Percentiles rank a stretch among this genome's conserved stretches.
phyloP scores from a whole-genome alignment of 2,329 filamentous ascomycete species.

The Chrysoporthe puriensis region DNA sequence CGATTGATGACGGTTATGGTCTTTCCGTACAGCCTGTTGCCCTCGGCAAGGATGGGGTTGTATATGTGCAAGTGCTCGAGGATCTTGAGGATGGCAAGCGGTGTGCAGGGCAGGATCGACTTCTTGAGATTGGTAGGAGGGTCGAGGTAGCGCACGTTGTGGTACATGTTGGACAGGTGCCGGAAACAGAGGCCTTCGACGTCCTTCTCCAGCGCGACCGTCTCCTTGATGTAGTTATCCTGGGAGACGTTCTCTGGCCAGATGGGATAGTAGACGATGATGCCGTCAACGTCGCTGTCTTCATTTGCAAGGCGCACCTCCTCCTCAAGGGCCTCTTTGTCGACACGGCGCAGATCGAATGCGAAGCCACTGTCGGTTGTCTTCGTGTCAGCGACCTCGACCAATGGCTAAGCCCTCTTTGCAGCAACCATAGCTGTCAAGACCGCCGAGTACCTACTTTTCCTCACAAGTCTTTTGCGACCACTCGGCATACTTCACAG shows the following conservation, averaged over 20 bases:
- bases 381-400: conserved; percentile 21
- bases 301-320: conserved; percentile 83
- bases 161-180: conserved; percentile 99
- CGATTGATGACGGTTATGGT: conserved; percentile 97
- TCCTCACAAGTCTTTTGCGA: conserved; percentile 95
- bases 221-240: conserved; percentile 95
- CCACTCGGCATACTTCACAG: conserved; percentile 94
- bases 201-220: conserved; percentile 87
- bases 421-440: not conserved
- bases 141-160: conserved; percentile 95
- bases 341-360: conserved; percentile 82
- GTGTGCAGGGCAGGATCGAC: conserved; percentile 93
- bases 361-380: conserved; percentile 71
- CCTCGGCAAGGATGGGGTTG: conserved; percentile 90
- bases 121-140: conserved; percentile 76
- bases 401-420: not conserved
- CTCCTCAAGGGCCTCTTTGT: conserved; percentile 89
- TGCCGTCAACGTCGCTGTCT: conserved; percentile 77
- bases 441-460: conserved; percentile 71
- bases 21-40: conserved; percentile 90
- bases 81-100: conserved; percentile 94
- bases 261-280: conserved; percentile 98
- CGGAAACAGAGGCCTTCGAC: conserved; percentile 93
- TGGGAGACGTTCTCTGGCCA: conserved; percentile 79
- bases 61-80: conserved; percentile 95